A percentile compares a stretch with the other conserved stretches of the same genome.
These are phyloP conservation scores for Mortierella polycephala DNA, from an alignment of 371 early-diverging fungal species.

Conservation along the genomic window DNA sequence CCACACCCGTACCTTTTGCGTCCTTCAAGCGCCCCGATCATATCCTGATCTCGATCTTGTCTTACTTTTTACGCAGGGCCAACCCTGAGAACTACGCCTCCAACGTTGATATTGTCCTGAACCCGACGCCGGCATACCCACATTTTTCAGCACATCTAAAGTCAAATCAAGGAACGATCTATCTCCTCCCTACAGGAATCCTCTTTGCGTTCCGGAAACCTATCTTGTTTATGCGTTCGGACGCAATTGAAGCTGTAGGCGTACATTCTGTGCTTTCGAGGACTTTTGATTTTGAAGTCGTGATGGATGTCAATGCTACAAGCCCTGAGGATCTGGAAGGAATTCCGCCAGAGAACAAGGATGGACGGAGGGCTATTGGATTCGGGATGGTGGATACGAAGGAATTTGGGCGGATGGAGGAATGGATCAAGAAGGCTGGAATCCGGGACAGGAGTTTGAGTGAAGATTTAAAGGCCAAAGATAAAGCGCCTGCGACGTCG, in stretches of 20 bases:
- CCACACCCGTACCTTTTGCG: constrained; percentile 23
- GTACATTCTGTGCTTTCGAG: constrained; percentile 36
- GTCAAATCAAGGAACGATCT: constrained; percentile 47
- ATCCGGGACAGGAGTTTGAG: constrained; percentile 51
- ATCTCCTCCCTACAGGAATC: constrained; percentile 43
- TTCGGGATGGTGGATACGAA: constrained; percentile 53
- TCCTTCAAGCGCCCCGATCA: constrained; percentile 28
- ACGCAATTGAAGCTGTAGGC: constrained; percentile 38
- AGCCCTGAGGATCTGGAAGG: constrained; percentile 44
- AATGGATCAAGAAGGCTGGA: constrained; percentile 47
- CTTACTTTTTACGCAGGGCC: constrained; percentile 10
- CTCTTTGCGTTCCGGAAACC: constrained; percentile 53
- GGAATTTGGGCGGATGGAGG: constrained; percentile 44
- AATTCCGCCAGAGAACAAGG: constrained; percentile 20
- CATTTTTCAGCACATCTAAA: constrained; percentile 46
- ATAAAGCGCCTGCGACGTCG: constrained; percentile 22
- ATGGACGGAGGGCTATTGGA: constrained; percentile 24
- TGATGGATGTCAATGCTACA: constrained; percentile 16
- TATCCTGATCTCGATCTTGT: constrained; percentile 21
- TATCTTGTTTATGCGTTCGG: constrained; percentile 24
- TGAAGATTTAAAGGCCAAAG: constrained; percentile 52
- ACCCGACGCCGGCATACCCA: constrained; percentile 33
- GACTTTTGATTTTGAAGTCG: constrained; percentile 53
- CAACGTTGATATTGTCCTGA: constrained; percentile 24
- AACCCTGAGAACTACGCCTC: neutral